These are phyloP conservation scores for Paraphaeosphaeria sporulosa DNA, from an alignment of 2,329 filamentous ascomycete species.

Conservation along the genomic window DNA sequence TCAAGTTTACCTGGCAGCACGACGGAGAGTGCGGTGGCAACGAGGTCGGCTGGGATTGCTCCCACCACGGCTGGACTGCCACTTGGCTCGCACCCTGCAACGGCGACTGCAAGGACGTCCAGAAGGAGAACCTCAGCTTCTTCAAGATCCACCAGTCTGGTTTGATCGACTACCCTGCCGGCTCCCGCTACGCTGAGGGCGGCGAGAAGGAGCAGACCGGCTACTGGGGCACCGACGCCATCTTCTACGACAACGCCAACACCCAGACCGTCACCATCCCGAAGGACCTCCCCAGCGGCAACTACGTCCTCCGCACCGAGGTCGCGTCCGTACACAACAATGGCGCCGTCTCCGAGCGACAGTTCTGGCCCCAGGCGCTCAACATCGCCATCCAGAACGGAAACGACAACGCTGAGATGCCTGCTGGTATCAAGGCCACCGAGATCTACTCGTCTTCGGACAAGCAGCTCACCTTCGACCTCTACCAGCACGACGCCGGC, in stretches of 20 bases:
- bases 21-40: slow-evolving; percentile 30
- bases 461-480: slow-evolving; percentile 36
- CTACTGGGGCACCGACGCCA: slow-evolving; percentile 43
- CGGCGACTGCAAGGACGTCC: slow-evolving; percentile 43
- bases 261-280: slow-evolving; percentile 43
- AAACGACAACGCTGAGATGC: slow-evolving; percentile 32
- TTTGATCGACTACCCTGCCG: slow-evolving; percentile 36
- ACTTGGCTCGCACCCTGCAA: slow-evolving; percentile 42
- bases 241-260: slow-evolving; percentile 46
- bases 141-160: slow-evolving; percentile 45
- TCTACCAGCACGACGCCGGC: slow-evolving; percentile 40
- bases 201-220: slow-evolving; percentile 31
- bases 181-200: slow-evolving; percentile 35
- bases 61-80: slow-evolving; percentile 44
- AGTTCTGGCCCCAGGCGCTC: slow-evolving; percentile 48
- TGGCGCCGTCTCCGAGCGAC: slow-evolving; percentile 38
- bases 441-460: slow-evolving; percentile 39
- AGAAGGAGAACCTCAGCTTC: slow-evolving; percentile 40
- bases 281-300: slow-evolving; percentile 39
- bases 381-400: slow-evolving; percentile 45
- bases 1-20: slow-evolving; percentile 44
- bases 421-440: slow-evolving; percentile 39
- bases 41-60: slow-evolving; percentile 44
- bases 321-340: slow-evolving; percentile 47
- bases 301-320: slow-evolving; percentile 47